Evolutionary conservation across 192 early-diverging fungal genomes (phyloP), one percentile per base, ranked within the genome.

Genomic region (Entomortierella lignicola): DNA sequence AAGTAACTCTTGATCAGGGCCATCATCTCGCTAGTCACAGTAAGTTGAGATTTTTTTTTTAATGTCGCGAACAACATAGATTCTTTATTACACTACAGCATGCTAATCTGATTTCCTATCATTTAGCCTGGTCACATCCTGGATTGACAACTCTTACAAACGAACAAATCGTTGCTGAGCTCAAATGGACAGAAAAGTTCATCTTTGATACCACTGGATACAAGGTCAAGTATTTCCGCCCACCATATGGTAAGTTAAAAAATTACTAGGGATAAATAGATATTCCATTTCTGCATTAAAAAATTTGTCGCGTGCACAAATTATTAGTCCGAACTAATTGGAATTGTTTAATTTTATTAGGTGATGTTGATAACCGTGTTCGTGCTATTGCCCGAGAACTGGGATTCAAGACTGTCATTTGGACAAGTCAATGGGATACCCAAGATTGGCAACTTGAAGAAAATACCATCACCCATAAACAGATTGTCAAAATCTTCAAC

Each of bases 81-180:
- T n/a, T n/a, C n/a, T n/a, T n/a, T n/a, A n/a, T n/a, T n/a, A n/a
- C n/a, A n/a, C n/a, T n/a, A n/a, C n/a, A n/a, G n/a, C n/a, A n/a
- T n/a, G n/a, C n/a, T n/a, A n/a, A n/a, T n/a, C n/a, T n/a, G n/a
- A 42, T 10, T 42, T 6, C 13, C 13, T 42, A 42, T 42, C 6
- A 42, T 10, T 13, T 83, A 77, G 87, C 86, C 43, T 87, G 82
- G 83, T 86, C 90, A 5, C 92, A 94, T 63, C 75, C 80, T 52
- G 86, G 84, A 44, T 34, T 90, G 39, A 91, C 91, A 21, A 81
- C 90, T 2, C 60, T 89, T 43, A 86, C 89, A 30, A 93, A 90
- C 60, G 91, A 85, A 48, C 84, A 89, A 56, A 84, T 94, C 44
- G 84, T 93, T 39, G 87, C 85, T 41, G 91, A 94, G 77, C 66